A percentile compares a stretch with the other conserved stretches of the same genome.
These are phyloP conservation scores for Fonsecaea multimorphosa DNA, from an alignment of 2,329 filamentous ascomycete species.

Conservation along the genomic window DNA sequence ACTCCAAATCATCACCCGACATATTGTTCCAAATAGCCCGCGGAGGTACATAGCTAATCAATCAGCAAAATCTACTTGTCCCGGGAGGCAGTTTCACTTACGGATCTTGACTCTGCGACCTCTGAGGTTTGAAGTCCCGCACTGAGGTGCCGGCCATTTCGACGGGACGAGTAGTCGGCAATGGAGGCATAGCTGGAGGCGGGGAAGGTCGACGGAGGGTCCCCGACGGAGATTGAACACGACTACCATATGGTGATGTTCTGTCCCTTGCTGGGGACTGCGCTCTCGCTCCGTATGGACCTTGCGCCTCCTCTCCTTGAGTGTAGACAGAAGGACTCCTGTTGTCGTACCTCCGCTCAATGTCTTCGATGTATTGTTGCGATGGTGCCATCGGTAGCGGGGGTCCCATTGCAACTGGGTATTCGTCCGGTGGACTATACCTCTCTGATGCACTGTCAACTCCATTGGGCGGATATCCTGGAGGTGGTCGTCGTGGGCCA, in stretches of 20 bases:
- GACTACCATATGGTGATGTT: conserved; percentile 35
- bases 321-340: conserved; percentile 35
- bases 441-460: conserved; percentile 44
- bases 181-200: conserved; percentile 62
- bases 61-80: conserved; percentile 11
- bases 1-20: conserved; percentile 22
- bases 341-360: conserved; percentile 43
- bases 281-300: conserved; percentile 66
- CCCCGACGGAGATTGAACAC: conserved; percentile 45
- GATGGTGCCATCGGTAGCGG: conserved; percentile 24
- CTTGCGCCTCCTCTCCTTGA: conserved; percentile 56
- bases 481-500: conserved; percentile 53
- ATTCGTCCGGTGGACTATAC: conserved; percentile 50
- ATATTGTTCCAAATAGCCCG: conserved; percentile 49
- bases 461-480: conserved; percentile 55
- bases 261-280: conserved; percentile 45
- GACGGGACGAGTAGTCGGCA: conserved; percentile 56
- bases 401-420: conserved; percentile 26
- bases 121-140: conserved; percentile 21
- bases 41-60: conserved; percentile 50
- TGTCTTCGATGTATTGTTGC: conserved; percentile 29
- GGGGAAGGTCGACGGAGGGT: conserved; percentile 60
- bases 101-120: conserved; percentile 35
- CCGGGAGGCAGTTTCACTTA: conserved; percentile 21
- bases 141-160: conserved; percentile 25